Percentiles rank a stretch among this genome's conserved stretches.
phyloP scores from a whole-genome alignment of 1,284 basidiomycete species.

The Veloporphyrellus conicus region DNA sequence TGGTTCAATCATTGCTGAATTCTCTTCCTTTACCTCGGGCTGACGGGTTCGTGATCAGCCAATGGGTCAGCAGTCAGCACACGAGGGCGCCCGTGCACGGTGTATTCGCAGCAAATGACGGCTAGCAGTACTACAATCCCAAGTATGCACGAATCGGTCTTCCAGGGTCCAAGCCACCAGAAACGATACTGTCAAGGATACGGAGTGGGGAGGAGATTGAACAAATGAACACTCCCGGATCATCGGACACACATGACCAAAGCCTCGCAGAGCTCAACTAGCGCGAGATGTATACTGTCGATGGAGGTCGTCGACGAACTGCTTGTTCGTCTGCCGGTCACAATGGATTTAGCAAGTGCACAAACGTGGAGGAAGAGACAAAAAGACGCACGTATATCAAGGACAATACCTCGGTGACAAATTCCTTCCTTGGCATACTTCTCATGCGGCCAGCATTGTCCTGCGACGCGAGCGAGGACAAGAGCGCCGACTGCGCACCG shows the following conservation, averaged over 20 bases:
- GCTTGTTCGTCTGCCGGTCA: slow-evolving; percentile 42
- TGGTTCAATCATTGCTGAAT: too few relatives aligned
- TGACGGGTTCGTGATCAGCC: neutral
- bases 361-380: neutral
- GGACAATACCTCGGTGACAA: slow-evolving; percentile 62
- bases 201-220: neutral
- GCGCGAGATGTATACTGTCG: slow-evolving; percentile 42
- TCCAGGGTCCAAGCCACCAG: slow-evolving; percentile 1
- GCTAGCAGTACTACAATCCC: slow-evolving; percentile 13
- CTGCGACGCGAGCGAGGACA: slow-evolving; percentile 26
- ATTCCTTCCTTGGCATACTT: slow-evolving; percentile 52
- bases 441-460: slow-evolving; percentile 17
- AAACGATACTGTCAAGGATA: slow-evolving; percentile 9
- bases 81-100: neutral
- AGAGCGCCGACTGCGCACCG: slow-evolving; percentile 30
- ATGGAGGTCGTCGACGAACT: slow-evolving; percentile 50
- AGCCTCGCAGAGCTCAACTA: slow-evolving; percentile 9
- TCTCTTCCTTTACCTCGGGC: too few relatives aligned
- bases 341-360: slow-evolving; percentile 4
- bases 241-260: neutral
- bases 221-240: neutral
- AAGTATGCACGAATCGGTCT: slow-evolving; percentile 8
- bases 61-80: neutral
- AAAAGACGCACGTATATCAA: slow-evolving; percentile 60
- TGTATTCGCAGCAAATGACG: slow-evolving; percentile 19